Conservation (phyloP, 208 protist species). For the Endotrypanum monterogeii region DNA sequence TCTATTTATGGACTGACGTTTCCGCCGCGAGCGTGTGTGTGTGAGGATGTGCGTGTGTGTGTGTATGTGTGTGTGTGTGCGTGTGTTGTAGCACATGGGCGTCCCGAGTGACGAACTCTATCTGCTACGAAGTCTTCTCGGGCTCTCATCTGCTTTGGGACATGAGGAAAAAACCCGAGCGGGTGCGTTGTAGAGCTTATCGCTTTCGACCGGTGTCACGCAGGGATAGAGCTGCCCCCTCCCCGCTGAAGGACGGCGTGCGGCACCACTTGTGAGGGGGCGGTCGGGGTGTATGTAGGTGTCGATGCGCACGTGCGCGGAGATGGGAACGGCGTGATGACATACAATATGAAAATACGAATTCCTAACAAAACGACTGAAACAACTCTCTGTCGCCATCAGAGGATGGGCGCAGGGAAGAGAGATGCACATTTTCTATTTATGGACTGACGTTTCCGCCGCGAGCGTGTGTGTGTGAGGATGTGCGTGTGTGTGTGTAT, state of each 20-base stretch:
- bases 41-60: neutral
- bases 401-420: neutral
- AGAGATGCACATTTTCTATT: conserved; percentile 26
- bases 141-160: too few species aligned
- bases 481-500: neutral
- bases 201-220: too few species aligned
- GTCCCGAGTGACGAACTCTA: neutral
- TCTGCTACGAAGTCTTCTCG: too few species aligned
- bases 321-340: conserved; percentile 5
- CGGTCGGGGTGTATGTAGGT: neutral
- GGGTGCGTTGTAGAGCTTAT: neutral
- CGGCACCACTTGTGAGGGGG: neutral
- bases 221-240: too few species aligned
- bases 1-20: conserved; percentile 4
- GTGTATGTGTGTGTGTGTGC: neutral
- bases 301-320: neutral
- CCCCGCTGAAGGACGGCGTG: too few species aligned
- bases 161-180: too few species aligned
- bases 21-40: neutral
- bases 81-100: neutral
- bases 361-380: conserved; percentile 57
- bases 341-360: conserved; percentile 13
- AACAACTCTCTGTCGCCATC: neutral
- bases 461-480: neutral
- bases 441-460: neutral